A percentile compares a stretch with the other conserved stretches of the same genome.
Conservation (phyloP, 257 asterid genomes). For the Knoxia roxburghii region DNA sequence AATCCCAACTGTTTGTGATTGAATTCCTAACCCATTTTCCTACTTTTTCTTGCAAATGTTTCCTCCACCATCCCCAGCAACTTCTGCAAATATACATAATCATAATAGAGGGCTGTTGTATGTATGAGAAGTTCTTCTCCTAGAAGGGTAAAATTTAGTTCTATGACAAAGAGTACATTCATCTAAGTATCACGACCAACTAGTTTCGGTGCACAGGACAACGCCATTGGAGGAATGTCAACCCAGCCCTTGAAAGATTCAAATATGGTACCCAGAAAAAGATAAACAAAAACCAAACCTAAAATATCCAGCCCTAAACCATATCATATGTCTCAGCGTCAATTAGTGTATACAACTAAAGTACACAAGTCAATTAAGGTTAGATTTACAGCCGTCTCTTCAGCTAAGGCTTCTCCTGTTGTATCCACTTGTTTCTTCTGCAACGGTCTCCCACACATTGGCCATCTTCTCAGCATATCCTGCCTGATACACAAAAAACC, state of each 20-base stretch:
- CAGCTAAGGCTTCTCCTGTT: conserved; percentile 26
- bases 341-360: conserved; percentile 20
- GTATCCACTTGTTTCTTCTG: conserved; percentile 74
- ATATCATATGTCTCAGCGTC: not conserved
- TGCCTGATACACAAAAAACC: conserved; percentile 42
- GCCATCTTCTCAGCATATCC: conserved; percentile 97
- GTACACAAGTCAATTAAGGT: conserved; percentile 10
- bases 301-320: not conserved
- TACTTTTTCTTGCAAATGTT: not conserved
- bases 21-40: too few relatives aligned
- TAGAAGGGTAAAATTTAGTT: not conserved
- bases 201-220: not conserved
- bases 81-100: too few relatives aligned
- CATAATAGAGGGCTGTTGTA: not conserved
- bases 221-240: not conserved
- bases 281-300: not conserved
- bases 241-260: not conserved
- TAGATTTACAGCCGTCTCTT: conserved; percentile 26
- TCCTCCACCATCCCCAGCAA: too few relatives aligned
- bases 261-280: not conserved
- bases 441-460: conserved; percentile 75
- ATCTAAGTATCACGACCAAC: not conserved
- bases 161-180: not conserved
- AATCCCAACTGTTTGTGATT: too few relatives aligned
- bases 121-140: not conserved